Base-by-base conservation (phyloP, 106 monocot genomes). In the Phalaenopsis equestris region DNA sequence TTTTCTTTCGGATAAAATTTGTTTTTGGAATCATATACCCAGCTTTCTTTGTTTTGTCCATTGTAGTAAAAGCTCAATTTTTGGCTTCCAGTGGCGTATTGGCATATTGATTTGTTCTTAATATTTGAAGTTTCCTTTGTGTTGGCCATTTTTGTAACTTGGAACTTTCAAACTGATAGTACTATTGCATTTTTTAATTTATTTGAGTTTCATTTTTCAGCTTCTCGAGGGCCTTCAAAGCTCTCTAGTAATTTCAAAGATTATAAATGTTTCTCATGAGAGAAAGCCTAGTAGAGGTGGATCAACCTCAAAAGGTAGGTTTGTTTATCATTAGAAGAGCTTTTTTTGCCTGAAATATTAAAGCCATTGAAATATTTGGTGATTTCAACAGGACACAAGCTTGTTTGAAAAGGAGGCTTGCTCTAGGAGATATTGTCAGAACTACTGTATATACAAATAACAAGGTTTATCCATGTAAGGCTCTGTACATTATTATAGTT, bases 151-250 rank as follows among this genome's bases (percentile, higher is more conserved):
- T 12, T 14, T 2, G 11, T 10, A 12, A 52, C 52, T 12, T 52
- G 52, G 12, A 30, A 30, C 15, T 12, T 10, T 12, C 10, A 52
- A 52, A 15, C 52, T 14, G 3, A 52, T 14, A 16, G 14, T 52
- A 52, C 52, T 52, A 52, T 52, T 12, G 52, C 12, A 14, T 48
- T 48, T 48, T 52, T 52, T 2, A 52, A 55, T 55, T 36, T 4
- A 17, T 55, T 37, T 42, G 56, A 37, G 16, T 12, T 67, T 38
- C 80, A 67, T 85, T 56, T 30, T 86, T 46, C 89, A 99, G 98
- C 79, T 99, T 49, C 83, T 99, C n/a, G 98, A 99, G 81, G 98
- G 98, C 55, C 80, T 99, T 45, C 94, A 99, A 72, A 99, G 98
- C 77, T 94, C 98, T 64, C 81, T 95, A 64, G 81, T 88, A 17